Percentiles rank a stretch among this genome's conserved stretches.
These are phyloP conservation scores for Venturia carpophila DNA, from an alignment of 2,329 filamentous ascomycete species.

Conservation along the genomic window DNA sequence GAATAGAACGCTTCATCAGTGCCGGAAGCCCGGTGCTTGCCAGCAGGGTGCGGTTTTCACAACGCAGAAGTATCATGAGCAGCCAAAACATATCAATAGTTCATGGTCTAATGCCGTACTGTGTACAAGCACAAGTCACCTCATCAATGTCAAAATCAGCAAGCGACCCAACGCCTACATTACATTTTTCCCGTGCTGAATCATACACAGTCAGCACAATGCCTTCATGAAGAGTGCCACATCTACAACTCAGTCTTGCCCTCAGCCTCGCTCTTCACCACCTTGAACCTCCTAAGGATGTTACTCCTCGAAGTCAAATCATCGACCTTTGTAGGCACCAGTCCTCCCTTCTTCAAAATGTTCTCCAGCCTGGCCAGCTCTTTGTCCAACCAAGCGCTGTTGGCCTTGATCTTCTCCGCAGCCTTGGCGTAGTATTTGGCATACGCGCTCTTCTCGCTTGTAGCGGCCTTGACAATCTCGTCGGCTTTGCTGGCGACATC, in stretches of 20 bases:
- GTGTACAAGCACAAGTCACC: not conserved
- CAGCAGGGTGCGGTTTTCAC: no score
- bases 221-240: no score
- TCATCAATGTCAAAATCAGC: not conserved
- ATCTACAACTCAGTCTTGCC: conserved; percentile 63
- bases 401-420: conserved; percentile 73
- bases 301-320: conserved; percentile 82
- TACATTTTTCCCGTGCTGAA: not conserved
- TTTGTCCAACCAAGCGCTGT: conserved; percentile 72
- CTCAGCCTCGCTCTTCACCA: conserved; percentile 42
- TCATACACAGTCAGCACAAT: not conserved
- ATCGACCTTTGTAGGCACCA: conserved; percentile 79
- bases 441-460: conserved; percentile 54
- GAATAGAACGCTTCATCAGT: no score
- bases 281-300: conserved; percentile 70
- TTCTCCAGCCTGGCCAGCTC: conserved; percentile 73
- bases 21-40: no score
- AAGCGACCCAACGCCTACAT: not conserved
- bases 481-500: conserved; percentile 55
- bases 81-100: no score
- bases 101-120: not conserved
- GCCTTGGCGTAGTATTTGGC: conserved; percentile 92
- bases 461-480: conserved; percentile 65
- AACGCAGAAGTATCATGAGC: no score
- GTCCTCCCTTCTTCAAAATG: conserved; percentile 76